Evolutionary conservation across 139 green algal genomes (phyloP).

Genomic region (Dunaliella primolecta): DNA sequence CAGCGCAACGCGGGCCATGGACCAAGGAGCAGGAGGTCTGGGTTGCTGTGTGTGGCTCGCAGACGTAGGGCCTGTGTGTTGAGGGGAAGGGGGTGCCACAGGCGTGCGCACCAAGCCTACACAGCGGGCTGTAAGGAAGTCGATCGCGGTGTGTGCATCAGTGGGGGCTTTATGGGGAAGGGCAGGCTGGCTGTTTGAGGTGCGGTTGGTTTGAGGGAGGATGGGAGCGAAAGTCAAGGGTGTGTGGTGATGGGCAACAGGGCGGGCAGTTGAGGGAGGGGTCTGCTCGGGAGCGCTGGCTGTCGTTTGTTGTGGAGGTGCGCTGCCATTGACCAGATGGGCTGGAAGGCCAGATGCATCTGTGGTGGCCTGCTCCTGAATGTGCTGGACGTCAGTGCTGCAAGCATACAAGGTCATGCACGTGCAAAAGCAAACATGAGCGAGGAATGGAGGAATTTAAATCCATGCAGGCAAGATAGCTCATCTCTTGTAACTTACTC

Average conservation of each 20-base stretch:
- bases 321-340: no score
- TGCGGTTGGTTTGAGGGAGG: not conserved
- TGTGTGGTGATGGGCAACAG: no score
- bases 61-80: not conserved
- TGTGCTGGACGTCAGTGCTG: no score
- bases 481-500: no score
- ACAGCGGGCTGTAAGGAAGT: conserved; percentile 14
- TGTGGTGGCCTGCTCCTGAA: no score
- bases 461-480: no score
- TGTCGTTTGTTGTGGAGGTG: not conserved
- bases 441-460: no score
- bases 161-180: not conserved
- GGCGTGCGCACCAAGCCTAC: not conserved
- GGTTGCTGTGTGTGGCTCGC: not conserved
- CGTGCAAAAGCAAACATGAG: no score
- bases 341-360: no score
- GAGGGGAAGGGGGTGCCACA: not conserved
- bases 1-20: not conserved
- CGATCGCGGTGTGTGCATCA: not conserved
- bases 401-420: no score
- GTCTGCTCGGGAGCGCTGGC: not conserved
- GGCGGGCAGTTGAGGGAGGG: not conserved
- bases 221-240: not conserved
- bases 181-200: no score
- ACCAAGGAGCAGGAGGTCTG: not conserved